Percentiles rank a stretch among this genome's conserved stretches.
Conservation (phyloP, 371 early-diverging fungal species). For the Mortierella sp. region DNA sequence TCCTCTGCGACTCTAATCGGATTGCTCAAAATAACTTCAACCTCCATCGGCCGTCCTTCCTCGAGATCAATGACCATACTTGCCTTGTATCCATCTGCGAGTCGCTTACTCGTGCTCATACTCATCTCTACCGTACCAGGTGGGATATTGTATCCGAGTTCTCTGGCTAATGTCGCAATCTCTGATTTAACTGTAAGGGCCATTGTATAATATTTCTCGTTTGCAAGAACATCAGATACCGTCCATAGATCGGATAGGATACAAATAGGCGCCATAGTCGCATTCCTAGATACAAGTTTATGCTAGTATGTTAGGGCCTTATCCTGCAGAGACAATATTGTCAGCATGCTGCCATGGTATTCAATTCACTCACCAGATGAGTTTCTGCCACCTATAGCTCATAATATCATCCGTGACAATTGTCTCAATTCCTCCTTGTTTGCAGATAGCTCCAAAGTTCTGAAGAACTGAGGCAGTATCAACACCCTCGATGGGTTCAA, state of each 20-base stretch:
- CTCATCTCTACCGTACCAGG: slow-evolving; percentile 61
- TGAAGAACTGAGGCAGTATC: slow-evolving; percentile 19
- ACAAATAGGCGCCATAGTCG: slow-evolving; percentile 81
- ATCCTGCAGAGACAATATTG: neutral
- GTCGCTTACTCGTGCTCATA: slow-evolving; percentile 61
- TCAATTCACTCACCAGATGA: slow-evolving; percentile 72
- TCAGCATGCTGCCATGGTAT: neutral
- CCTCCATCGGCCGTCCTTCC: slow-evolving; percentile 71
- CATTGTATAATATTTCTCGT: slow-evolving; percentile 64
- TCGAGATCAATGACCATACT: slow-evolving; percentile 78
- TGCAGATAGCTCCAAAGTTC: slow-evolving; percentile 33
- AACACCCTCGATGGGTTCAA: slow-evolving; percentile 46
- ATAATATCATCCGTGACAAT: slow-evolving; percentile 72
- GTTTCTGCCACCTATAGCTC: slow-evolving; percentile 83
- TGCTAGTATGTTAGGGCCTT: neutral
- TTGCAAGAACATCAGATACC: slow-evolving; percentile 69
- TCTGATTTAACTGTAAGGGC: slow-evolving; percentile 72
- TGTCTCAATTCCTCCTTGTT: slow-evolving; percentile 66
- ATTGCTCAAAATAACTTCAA: slow-evolving; percentile 74
- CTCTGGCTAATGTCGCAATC: slow-evolving; percentile 65
- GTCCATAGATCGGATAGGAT: slow-evolving; percentile 75
- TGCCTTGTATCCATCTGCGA: slow-evolving; percentile 71
- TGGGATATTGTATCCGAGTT: slow-evolving; percentile 62
- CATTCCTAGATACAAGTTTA: slow-evolving; percentile 65
- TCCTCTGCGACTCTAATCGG: slow-evolving; percentile 70